Conservation (phyloP, 2,329 filamentous ascomycete species). For the Colletotrichum sublineola region DNA sequence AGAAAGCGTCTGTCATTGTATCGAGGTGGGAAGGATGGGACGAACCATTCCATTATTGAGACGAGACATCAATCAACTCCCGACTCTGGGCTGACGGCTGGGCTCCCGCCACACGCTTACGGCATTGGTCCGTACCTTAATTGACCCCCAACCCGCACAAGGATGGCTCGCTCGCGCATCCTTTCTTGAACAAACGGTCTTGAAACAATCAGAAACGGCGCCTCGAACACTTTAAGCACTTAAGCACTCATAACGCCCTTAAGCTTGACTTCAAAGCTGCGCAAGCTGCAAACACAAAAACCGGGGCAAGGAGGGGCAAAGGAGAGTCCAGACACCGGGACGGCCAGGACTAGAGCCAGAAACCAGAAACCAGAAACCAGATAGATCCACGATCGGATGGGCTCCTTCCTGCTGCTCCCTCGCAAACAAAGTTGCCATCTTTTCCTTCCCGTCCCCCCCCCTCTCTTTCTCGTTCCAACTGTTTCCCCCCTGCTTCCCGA, state of each 20-base stretch:
- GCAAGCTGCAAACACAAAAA: conserved; percentile 5
- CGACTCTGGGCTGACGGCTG: conserved; percentile 22
- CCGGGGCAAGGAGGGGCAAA: conserved; percentile 9
- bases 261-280: conserved; percentile 31
- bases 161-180: conserved; percentile 3
- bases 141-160: conserved; percentile 2
- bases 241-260: background rate
- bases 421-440: background rate
- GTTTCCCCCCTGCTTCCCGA: background rate
- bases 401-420: background rate
- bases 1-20: conserved; percentile 19
- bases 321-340: background rate
- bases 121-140: background rate
- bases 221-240: conserved; percentile 1
- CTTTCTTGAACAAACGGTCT: background rate
- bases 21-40: conserved; percentile 5
- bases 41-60: conserved; percentile 23
- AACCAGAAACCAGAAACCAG: background rate
- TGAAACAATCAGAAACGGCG: conserved; percentile 8
- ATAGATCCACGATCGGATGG: background rate
- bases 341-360: background rate
- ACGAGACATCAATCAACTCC: conserved; percentile 39
- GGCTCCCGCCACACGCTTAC: conserved; percentile 13
- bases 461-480: too few relatives aligned
- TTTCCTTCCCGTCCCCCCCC: too few relatives aligned